Base-by-base conservation (phyloP, 139 green algal genomes). In the Spirogloea muscicola region DNA sequence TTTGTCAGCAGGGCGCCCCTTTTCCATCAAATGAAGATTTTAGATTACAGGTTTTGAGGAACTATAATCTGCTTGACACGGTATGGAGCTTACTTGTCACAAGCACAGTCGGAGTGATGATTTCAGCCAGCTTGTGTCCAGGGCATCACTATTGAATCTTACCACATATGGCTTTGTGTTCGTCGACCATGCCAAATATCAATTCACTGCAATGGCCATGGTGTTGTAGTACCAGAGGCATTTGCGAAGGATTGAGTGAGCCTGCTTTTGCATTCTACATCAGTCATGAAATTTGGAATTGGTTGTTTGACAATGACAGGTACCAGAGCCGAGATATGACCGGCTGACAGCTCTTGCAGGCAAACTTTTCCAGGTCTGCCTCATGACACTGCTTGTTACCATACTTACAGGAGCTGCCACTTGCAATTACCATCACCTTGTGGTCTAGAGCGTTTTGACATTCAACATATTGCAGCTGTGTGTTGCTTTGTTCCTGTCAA, bases 321-420 rank as follows among this genome's bases (percentile, higher is more conserved):
- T 37, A 13, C 68, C 68, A 10, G 59, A 76, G 31, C 33, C 68
- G 33, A 71, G 48, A 2, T 76, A 69, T 52, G 68, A 76, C 43
- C 29, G 68, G 18, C 60, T 76, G 3, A 76, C 68, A 33, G 51
- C 41, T 18, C 51, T 76, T 16, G 68, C 68, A 72, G 18, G 49
- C 29, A 18, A 70, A 36, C 68, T 72, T 33, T 76, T 76, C 25
- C 68, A 76, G 49, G 68, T 76, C 4, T n/a, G n/a, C n/a, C n/a
- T n/a, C 57, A 16, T 13, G 13, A n/a, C 31, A 41, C 57, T 65
- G 13, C 16, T 65, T 65, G 13, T 65, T 16, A n/a, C n/a, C n/a
- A n/a, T 65, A 41, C 13, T 13, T 65, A n/a, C 21, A 55, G n/a
- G 31, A 13, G 57, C 16, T 65, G 13, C 13, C 13, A 58, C 13